phyloP scores from a whole-genome alignment of 2,329 filamentous ascomycete genomes.

The Cordyceps cateniannulata region DNA sequence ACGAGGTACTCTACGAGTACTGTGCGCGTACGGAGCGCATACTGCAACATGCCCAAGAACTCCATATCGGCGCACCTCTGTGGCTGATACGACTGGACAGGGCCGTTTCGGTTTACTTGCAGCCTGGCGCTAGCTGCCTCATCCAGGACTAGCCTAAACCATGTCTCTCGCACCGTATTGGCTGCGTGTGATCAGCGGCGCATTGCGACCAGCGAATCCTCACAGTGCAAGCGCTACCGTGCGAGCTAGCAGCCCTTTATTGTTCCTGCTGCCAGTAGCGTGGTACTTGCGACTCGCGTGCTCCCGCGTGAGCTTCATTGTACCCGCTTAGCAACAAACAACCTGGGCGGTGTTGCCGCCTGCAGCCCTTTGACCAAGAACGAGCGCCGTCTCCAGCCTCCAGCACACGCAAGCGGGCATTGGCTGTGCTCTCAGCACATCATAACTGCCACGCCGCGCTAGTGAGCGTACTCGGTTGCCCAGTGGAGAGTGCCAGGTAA shows the following conservation, averaged over 20 bases:
- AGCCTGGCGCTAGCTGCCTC: conserved; percentile 8
- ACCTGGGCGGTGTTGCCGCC: background rate
- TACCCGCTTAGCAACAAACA: background rate
- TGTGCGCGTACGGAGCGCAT: background rate
- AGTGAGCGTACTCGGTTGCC: background rate
- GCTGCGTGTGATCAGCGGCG: conserved; percentile 2
- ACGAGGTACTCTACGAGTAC: background rate
- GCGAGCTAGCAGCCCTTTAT: background rate
- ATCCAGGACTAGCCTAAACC: conserved; percentile 4
- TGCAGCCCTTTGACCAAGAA: background rate
- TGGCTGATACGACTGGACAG: background rate
- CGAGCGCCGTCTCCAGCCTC: background rate
- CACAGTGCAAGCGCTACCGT: conserved; percentile 1
- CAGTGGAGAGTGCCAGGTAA: background rate
- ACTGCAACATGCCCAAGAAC: background rate
- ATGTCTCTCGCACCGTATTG: conserved; percentile 10
- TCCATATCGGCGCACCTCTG: background rate
- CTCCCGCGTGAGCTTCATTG: background rate
- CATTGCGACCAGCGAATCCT: background rate
- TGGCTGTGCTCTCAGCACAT: background rate
- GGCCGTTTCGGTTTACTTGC: background rate
- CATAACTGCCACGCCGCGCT: background rate
- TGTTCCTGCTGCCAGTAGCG: background rate
- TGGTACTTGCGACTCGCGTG: conserved; percentile 1
- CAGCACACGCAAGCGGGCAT: background rate